A percentile compares a stretch with the other conserved stretches of the same genome.
phyloP scores from a whole-genome alignment of 1,284 basidiomycete genomes.

The Boletus sp. region DNA sequence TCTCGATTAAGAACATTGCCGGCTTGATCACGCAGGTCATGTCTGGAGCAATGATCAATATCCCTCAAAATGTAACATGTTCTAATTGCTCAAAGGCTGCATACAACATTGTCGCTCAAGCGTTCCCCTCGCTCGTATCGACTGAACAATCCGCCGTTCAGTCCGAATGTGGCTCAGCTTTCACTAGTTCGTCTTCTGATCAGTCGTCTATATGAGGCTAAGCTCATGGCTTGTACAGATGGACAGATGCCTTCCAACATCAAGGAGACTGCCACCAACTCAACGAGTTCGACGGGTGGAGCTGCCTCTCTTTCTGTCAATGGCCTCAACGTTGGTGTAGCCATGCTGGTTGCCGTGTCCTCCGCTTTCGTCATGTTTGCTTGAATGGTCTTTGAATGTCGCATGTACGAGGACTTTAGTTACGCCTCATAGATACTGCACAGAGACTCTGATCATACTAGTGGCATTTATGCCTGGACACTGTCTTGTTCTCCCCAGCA shows the following conservation, averaged over 20 bases:
- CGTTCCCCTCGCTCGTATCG: slow-evolving; percentile 30
- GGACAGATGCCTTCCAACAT: slow-evolving; percentile 39
- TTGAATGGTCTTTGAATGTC: slow-evolving; percentile 14
- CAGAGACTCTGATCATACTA: background rate
- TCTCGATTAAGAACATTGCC: slow-evolving; percentile 19
- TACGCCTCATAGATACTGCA: background rate
- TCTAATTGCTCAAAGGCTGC: slow-evolving; percentile 46
- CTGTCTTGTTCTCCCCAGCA: background rate
- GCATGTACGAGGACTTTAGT: background rate
- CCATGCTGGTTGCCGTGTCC: slow-evolving; percentile 31
- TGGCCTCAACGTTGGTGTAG: slow-evolving; percentile 21
- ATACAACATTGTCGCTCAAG: slow-evolving; percentile 34
- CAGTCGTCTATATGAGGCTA: background rate
- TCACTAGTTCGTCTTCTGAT: slow-evolving; percentile 36
- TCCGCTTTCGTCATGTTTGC: slow-evolving; percentile 36
- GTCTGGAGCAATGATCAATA: slow-evolving; percentile 7
- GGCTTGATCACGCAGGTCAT: slow-evolving; percentile 12
- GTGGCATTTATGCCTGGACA: background rate
- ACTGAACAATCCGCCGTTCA: slow-evolving; percentile 18
- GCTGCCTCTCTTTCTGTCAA: slow-evolving; percentile 24
- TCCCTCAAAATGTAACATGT: slow-evolving; percentile 40
- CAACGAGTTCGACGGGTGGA: slow-evolving; percentile 29
- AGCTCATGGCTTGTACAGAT: slow-evolving; percentile 29
- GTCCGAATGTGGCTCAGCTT: slow-evolving; percentile 40
- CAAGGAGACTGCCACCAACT: slow-evolving; percentile 34